phyloP scores from a whole-genome alignment of 768 basidiomycete species.

The Naematelia aurantialba region DNA sequence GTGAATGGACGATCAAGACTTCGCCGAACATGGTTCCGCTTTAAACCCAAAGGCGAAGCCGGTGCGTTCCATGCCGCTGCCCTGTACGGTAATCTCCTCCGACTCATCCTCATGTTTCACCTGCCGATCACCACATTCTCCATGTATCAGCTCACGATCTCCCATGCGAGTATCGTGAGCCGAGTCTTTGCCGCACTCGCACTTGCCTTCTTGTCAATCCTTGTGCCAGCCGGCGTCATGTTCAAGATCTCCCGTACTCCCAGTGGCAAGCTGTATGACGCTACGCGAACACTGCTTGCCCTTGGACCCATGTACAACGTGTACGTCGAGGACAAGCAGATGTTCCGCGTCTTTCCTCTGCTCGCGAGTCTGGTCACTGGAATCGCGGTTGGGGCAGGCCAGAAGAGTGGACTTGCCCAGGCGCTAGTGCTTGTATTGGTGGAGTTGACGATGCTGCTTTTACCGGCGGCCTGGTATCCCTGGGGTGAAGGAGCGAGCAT shows the following conservation, averaged over 20 bases:
- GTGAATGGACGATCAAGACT: slow-evolving; percentile 9
- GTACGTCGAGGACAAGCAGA: slow-evolving; percentile 83
- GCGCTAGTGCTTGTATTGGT: slow-evolving; percentile 83
- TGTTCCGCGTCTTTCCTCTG: slow-evolving; percentile 78
- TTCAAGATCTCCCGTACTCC: slow-evolving; percentile 73
- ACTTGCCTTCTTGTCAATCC: slow-evolving; percentile 72
- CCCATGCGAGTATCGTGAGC: slow-evolving; percentile 59
- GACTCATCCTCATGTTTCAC: slow-evolving; percentile 87
- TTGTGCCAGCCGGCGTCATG: slow-evolving; percentile 70
- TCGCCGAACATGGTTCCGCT: slow-evolving; percentile 47
- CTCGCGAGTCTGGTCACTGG: slow-evolving; percentile 77
- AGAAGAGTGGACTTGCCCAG: slow-evolving; percentile 84
- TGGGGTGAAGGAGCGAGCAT: slow-evolving; percentile 97
- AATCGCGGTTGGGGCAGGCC: slow-evolving; percentile 80
- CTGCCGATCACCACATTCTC: slow-evolving; percentile 90
- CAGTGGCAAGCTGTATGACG: slow-evolving; percentile 88
- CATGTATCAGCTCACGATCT: slow-evolving; percentile 73
- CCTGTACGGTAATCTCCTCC: slow-evolving; percentile 74
- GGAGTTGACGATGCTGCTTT: slow-evolving; percentile 79
- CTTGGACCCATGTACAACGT: slow-evolving; percentile 93
- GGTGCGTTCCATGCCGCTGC: slow-evolving; percentile 50
- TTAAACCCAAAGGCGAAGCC: slow-evolving; percentile 47
- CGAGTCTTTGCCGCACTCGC: slow-evolving; percentile 76
- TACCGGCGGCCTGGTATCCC: slow-evolving; percentile 90
- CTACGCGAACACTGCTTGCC: slow-evolving; percentile 82